Evolutionary conservation across 179 eudicot species (phyloP), one percentile per base, ranked within the genome.

Genomic region (Heliamphora pulchella): DNA sequence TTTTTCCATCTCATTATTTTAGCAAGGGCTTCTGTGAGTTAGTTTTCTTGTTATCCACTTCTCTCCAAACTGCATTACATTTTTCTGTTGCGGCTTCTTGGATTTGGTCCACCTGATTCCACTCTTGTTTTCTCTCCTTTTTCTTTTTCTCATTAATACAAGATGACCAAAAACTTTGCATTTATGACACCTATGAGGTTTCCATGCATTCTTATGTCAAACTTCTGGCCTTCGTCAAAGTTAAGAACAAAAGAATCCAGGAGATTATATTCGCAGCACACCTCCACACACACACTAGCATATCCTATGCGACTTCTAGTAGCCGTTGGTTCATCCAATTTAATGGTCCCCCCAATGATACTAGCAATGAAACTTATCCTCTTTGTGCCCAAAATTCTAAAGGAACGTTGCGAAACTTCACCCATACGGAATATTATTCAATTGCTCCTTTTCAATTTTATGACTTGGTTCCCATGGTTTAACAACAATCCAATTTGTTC

Each of bases 141-240:
- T 46, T 17, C 31, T 20, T 46, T 70, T 18, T 70, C 54, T 70
- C 54, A 2, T 70, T 70, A 7, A 11, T 50, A 70, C 74, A 70
- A 17, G 74, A 70, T 70, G 74, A 46, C 74, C 31, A 17, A 17
- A 7, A 14, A 70, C 55, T 17, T 68, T 7, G 74, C 74, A 70
- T 50, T 70, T 70, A 15, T 46, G 9, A 9, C 73, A 69, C 13
- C 44, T 44, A 5, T 44, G 74, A 70, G 74, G 74, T 46, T 69
- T 70, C 74, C 74, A 70, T 44, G 74, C 22, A n/a, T 70, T 53
- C 54, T 70, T 46, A 70, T 70, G 54, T 70, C 74, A 46, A 70
- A 70, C 74, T 70, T 69, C 73, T 69, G 73, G 17, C 51, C 73
- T 51, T 69, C 53, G 43, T 69, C 73, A 69, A 69, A 69, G 51